Evolutionary conservation across 140 eudicot species (phyloP), one percentile per base, ranked within the genome.

Genomic region (Cichorium intybus): DNA sequence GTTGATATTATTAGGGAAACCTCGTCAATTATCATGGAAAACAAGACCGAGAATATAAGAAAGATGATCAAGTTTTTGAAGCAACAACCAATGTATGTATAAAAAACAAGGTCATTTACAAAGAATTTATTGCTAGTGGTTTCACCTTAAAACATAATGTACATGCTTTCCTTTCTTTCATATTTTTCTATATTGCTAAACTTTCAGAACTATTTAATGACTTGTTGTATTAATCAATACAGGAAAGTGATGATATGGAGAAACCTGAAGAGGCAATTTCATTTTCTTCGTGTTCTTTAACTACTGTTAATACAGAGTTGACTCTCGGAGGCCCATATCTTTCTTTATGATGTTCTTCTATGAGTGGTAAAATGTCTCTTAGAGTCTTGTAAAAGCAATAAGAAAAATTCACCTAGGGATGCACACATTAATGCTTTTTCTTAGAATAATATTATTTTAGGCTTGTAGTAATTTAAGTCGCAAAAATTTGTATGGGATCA

Each of bases 291-390:
- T 61, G 63, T 10, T 61, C 57, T 20, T 20, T 55, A 45, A 14
- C 34, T 20, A n/a, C n/a, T 0, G 56, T 71, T 17, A 16, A 61
- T 23, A 7, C 29, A 17, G 63, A 71, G 64, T 51, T 71, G 46
- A 71, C 64, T 52, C 24, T 62, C 20, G 77, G 77, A 62, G 62
- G 76, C 41, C 35, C 70, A 34, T 71, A 62, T 10, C 10, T 56
- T 27, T 18, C 15, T 71, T 51, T 18, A 17, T 49, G 16, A 37
- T 21, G 56, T 60, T 56, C 17, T 17, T 60, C 33, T 60, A 15
- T 15, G 18, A 35, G 24, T 18, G 14, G 10, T 20, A 9, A 51
- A 31, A 18, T 35, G 39, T 17, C 34, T 37, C 24, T n/a, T 12
- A 3, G 6, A 0, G 16, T 24, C 43, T 57, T 59, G 18, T 27